Conservation (phyloP, 2,329 filamentous ascomycete species). For the Geoglossum cookeanum region DNA sequence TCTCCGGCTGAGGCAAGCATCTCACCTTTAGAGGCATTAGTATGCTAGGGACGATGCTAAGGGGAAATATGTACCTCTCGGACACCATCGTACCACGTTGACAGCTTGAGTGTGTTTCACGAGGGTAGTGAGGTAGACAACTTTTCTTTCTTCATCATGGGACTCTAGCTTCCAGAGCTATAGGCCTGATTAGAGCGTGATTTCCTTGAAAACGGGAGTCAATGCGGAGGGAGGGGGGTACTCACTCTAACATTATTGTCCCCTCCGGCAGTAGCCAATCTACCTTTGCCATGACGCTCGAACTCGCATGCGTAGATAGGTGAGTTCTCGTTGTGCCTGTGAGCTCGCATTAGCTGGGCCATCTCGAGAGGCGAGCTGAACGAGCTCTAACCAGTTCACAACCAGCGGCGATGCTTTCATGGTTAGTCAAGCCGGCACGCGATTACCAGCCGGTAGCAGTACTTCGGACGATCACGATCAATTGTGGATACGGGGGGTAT, state of each 20-base stretch:
- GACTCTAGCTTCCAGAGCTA: constrained; percentile 83
- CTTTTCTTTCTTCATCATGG: constrained; percentile 68
- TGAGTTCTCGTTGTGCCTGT: constrained; percentile 81
- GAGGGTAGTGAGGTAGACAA: constrained; percentile 81
- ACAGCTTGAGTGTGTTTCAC: constrained; percentile 91
- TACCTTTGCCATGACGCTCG: constrained; percentile 76
- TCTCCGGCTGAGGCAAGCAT: constrained; percentile 88
- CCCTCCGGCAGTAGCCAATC: constrained; percentile 82
- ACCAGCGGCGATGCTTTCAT: constrained; percentile 97
- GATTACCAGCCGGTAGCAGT: not conserved
- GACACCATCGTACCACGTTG: constrained; percentile 92
- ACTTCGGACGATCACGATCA: not conserved
- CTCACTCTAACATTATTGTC: constrained; percentile 88
- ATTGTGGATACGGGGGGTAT: not conserved
- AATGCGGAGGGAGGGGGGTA: constrained; percentile 6
- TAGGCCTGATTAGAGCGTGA: constrained; percentile 4
- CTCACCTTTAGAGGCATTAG: constrained; percentile 44
- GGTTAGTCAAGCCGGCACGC: not conserved
- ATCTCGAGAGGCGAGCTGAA: not conserved
- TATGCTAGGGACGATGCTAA: not conserved
- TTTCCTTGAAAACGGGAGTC: not conserved
- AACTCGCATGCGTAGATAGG: constrained; percentile 97
- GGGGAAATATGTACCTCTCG: constrained; percentile 46
- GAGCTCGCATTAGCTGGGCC: not conserved
- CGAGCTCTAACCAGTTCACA: constrained; percentile 44